Conservation (phyloP, 148 eudicot genomes). For the Rhododendron griersonianum region DNA sequence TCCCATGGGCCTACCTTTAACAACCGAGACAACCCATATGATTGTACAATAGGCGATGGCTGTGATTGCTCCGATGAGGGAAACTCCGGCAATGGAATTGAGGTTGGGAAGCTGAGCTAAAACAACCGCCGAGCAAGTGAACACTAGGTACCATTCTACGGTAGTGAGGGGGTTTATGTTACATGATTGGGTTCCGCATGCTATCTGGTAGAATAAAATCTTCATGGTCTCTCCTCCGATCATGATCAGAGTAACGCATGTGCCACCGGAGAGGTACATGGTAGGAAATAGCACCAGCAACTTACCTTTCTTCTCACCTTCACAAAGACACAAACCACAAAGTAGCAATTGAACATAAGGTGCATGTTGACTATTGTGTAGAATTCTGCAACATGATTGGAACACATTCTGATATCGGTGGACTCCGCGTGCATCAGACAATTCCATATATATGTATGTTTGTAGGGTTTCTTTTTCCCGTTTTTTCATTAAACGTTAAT, state of each 20-base stretch:
- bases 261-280: slow-evolving; percentile 83
- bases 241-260: slow-evolving; percentile 68
- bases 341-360: not conserved
- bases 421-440: too few relatives aligned
- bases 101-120: slow-evolving; percentile 81
- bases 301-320: slow-evolving; percentile 74
- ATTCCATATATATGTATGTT: too few relatives aligned
- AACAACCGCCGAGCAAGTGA: slow-evolving; percentile 49
- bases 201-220: slow-evolving; percentile 33
- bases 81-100: slow-evolving; percentile 72
- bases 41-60: slow-evolving; percentile 58
- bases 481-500: too few relatives aligned
- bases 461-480: too few relatives aligned
- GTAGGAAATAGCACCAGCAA: slow-evolving; percentile 61
- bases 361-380: not conserved
- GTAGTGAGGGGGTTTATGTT: slow-evolving; percentile 23
- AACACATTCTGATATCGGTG: not conserved
- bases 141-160: slow-evolving; percentile 62
- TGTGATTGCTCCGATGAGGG: slow-evolving; percentile 61
- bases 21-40: slow-evolving; percentile 52
- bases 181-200: slow-evolving; percentile 24
- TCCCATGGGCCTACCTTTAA: slow-evolving; percentile 32
- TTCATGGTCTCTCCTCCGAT: slow-evolving; percentile 60
- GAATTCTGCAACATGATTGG: not conserved
- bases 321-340: not conserved